These are phyloP conservation scores for Chaetomium globosum DNA, from an alignment of 2,329 filamentous ascomycete genomes.

Conservation along the genomic window DNA sequence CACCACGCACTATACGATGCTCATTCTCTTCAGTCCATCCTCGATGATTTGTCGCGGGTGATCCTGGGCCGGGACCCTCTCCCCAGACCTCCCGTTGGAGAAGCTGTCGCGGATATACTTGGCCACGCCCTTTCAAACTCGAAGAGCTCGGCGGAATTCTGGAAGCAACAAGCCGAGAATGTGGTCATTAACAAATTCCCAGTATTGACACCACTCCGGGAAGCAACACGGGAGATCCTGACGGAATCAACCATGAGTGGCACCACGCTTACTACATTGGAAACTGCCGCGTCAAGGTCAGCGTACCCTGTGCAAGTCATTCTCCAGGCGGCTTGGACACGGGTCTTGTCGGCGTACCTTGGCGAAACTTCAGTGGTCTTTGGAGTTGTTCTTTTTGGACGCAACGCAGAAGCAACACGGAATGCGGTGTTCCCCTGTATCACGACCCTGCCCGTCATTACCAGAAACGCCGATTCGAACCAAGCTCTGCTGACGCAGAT, in stretches of 20 bases:
- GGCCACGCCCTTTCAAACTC: constrained; percentile 39
- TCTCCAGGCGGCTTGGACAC: constrained; percentile 77
- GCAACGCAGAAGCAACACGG: constrained; percentile 63
- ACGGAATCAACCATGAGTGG: constrained; percentile 45
- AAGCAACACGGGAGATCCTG: constrained; percentile 42
- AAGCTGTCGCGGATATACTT: constrained; percentile 49
- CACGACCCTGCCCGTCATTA: constrained; percentile 74
- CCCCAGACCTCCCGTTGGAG: constrained; percentile 34
- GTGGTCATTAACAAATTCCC: constrained; percentile 73
- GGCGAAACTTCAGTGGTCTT: constrained; percentile 76
- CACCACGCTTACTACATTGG: constrained; percentile 52
- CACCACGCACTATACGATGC: constrained; percentile 90
- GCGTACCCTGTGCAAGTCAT: constrained; percentile 76
- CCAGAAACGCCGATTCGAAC: constrained; percentile 58
- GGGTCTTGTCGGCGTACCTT: constrained; percentile 72
- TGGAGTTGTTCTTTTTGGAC: constrained; percentile 77
- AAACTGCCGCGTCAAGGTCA: constrained; percentile 55
- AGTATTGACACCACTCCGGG: constrained; percentile 66
- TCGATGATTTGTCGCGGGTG: constrained; percentile 58
- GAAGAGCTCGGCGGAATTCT: constrained; percentile 57
- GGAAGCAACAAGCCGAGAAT: constrained; percentile 58
- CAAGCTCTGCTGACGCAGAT: constrained; percentile 61
- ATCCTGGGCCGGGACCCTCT: constrained; percentile 39
- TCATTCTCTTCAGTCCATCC: constrained; percentile 66
- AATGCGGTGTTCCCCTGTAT: constrained; percentile 74